These are phyloP conservation scores for Fusarium sp. DNA, from an alignment of 2,329 filamentous ascomycete species.

Conservation along the genomic window DNA sequence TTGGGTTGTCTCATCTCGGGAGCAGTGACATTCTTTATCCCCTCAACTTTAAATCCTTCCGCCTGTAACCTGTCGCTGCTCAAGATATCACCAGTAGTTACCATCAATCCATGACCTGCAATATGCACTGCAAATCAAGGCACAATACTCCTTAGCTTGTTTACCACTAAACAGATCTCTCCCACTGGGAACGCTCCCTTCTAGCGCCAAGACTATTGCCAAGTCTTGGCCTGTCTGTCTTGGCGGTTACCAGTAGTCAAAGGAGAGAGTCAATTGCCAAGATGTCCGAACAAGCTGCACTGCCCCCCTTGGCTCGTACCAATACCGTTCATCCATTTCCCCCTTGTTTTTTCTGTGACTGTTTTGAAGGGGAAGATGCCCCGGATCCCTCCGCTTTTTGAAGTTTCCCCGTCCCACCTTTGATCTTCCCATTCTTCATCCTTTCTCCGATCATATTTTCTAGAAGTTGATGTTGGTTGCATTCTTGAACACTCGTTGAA, in stretches of 20 bases:
- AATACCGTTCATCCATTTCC: slow-evolving; percentile 10
- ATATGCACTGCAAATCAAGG: slow-evolving; percentile 16
- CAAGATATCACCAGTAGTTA: background rate
- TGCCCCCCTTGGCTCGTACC: slow-evolving; percentile 45
- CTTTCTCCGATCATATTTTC: slow-evolving; percentile 21
- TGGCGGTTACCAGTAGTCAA: slow-evolving; percentile 14
- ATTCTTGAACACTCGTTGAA: slow-evolving; percentile 10
- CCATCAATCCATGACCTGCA: background rate
- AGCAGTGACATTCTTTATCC: background rate
- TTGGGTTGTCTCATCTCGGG: slow-evolving; percentile 14
- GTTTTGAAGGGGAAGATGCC: slow-evolving; percentile 5
- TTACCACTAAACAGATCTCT: no score
- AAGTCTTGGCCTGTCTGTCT: slow-evolving; percentile 17
- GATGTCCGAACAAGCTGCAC: slow-evolving; percentile 38
- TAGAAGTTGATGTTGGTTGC: slow-evolving; percentile 4
- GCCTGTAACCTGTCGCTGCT: no score
- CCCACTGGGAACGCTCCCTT: background rate
- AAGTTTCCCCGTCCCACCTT: slow-evolving; percentile 25
- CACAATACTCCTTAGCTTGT: background rate
- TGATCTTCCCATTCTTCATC: slow-evolving; percentile 16
- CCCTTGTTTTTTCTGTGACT: slow-evolving; percentile 8
- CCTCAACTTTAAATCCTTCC: background rate
- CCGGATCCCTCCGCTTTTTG: slow-evolving; percentile 1
- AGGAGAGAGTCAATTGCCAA: slow-evolving; percentile 23
- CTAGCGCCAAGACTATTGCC: slow-evolving; percentile 30